These are phyloP conservation scores for Celoporthe dispersa DNA, from an alignment of 2,329 filamentous ascomycete genomes.

Conservation along the genomic window DNA sequence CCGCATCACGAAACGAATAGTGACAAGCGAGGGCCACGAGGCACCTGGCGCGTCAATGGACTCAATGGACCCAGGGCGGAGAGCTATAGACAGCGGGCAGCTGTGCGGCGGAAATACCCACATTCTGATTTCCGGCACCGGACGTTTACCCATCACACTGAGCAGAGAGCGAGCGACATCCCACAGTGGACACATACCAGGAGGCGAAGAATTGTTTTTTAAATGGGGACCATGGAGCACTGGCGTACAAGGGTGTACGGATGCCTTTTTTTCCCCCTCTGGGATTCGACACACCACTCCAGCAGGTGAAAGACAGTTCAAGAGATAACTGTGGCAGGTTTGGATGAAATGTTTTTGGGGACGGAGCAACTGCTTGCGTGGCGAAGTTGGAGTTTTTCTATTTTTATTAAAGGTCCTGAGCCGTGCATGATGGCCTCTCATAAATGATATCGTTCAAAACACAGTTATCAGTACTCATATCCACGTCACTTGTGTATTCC, in stretches of 20 bases:
- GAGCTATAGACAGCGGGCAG: background rate
- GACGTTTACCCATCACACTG: background rate
- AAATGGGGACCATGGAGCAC: conserved; percentile 13
- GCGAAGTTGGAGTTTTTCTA: conserved; percentile 25
- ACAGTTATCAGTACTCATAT: conserved; percentile 2
- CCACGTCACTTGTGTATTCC: background rate
- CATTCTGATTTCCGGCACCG: background rate
- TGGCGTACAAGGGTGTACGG: conserved; percentile 14
- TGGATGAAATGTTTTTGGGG: conserved; percentile 17
- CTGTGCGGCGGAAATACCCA: conserved; percentile 17
- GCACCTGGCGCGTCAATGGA: background rate
- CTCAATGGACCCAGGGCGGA: background rate
- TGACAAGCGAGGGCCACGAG: too few relatives aligned
- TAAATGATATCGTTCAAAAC: conserved; percentile 9
- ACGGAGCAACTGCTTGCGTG: conserved; percentile 17
- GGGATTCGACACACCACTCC: background rate
- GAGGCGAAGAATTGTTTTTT: background rate
- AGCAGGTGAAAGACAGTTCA: background rate
- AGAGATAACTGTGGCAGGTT: background rate
- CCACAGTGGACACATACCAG: conserved; percentile 1
- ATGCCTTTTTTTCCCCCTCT: conserved; percentile 7
- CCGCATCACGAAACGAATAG: too few relatives aligned
- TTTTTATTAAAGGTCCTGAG: background rate
- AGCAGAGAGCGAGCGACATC: conserved; percentile 19
- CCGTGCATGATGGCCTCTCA: conserved; percentile 4